Base-by-base conservation (phyloP, 2,329 filamentous ascomycete species). In the Penicillium sp. region DNA sequence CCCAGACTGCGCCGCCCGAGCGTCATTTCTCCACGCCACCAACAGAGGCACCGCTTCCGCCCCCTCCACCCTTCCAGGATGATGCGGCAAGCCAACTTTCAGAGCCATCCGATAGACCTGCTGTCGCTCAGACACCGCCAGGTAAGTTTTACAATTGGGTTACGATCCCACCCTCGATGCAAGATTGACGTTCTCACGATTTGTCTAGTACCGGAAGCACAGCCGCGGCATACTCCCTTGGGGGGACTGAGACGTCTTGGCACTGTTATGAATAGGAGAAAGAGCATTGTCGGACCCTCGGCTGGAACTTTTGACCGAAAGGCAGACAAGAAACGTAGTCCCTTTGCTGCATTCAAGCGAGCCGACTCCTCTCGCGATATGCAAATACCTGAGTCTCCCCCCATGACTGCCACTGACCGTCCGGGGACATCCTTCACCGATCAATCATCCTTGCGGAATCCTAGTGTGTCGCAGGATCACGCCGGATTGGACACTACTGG, bases 11-110 rank as follows among this genome's bases (percentile, higher is more conserved):
- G 62, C 67, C 61, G 56, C 45, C 59, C n/a, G 55, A 59, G 12
- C 54, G 52, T 35, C 52, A 41, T 6, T 10, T 31, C 4, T 38
- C 25, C 23, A 43, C 55, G 9, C 55, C 55, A 27, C 19, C 33
- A 23, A 17, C 35, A 42, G 55, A 53, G 9, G 68, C 71, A 43
- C 72, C 76, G 48, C 70, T 76, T 51, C 71, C 73, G 27, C 73
- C 77, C 23, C 73, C 77, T 9, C 73, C 77, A 19, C 74, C 68
- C 45, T 65, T 73, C 51, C 73, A 76, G 44, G 83, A 86, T 65
- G 83, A 86, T 70, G 73, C 77, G 56, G 76, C 79, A 57, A 84
- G 83, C 65, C 81, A 84, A 61, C 81, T 80, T 60, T 85, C 83
- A 57, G 78, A 77, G 54, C 60, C 75, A 65, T 83, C 79, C 48